These are phyloP conservation scores for Spathaspora passalidarum DNA, from an alignment of 805 yeast genomes.

Conservation along the genomic window DNA sequence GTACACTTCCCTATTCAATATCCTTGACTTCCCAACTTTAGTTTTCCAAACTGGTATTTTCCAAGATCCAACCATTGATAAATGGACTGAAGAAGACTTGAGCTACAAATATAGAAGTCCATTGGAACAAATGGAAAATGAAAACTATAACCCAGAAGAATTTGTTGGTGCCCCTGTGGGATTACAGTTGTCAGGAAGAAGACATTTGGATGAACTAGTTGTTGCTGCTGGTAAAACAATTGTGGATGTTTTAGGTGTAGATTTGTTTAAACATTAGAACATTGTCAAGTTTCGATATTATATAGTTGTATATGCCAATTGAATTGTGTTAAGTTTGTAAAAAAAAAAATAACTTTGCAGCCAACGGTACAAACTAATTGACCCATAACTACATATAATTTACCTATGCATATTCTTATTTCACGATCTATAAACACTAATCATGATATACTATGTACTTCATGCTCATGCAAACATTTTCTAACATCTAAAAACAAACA, in stretches of 20 bases:
- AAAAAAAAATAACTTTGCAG: too few relatives aligned
- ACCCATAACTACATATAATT: too few relatives aligned
- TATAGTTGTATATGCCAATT: too few relatives aligned
- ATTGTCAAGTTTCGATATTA: too few relatives aligned
- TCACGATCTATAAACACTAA: neutral
- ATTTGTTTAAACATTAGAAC: conserved; percentile 17
- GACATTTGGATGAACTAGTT: conserved; percentile 57
- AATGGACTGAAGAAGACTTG: conserved; percentile 35
- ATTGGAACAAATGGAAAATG: conserved; percentile 48
- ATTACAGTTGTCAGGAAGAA: conserved; percentile 51
- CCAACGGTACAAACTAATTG: too few relatives aligned
- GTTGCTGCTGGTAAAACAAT: conserved; percentile 45
- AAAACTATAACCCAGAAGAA: conserved; percentile 44
- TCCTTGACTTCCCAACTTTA: conserved; percentile 68
- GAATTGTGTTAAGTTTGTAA: too few relatives aligned
- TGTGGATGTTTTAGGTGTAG: conserved; percentile 31
- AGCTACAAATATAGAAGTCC: conserved; percentile 41
- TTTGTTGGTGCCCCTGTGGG: conserved; percentile 54
- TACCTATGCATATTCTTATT: neutral
- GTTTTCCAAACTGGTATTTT: conserved; percentile 59
- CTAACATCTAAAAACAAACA: neutral
- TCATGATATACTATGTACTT: neutral
- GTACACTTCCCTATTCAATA: conserved; percentile 71
- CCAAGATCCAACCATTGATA: conserved; percentile 55
- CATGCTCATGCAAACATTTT: neutral